These are phyloP conservation scores for Penicillium subrubescens DNA, from an alignment of 495 filamentous ascomycete genomes.

Conservation along the genomic window DNA sequence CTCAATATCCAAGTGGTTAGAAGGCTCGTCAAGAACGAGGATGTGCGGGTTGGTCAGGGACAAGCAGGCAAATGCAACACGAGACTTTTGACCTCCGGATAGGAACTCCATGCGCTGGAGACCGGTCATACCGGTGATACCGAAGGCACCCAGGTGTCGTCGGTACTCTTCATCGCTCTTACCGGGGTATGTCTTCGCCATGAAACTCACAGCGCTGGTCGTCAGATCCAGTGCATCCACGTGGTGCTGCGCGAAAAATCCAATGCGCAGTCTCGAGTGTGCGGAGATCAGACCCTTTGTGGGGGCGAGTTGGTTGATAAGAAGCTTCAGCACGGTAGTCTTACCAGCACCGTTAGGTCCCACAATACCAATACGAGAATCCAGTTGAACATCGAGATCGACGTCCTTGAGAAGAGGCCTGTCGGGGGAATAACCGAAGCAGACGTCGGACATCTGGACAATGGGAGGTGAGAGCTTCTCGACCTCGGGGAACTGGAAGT, in stretches of 20 bases:
- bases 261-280: constrained; percentile 83
- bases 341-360: constrained; percentile 99
- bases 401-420: constrained; percentile 81
- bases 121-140: constrained; percentile 96
- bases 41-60: constrained; percentile 94
- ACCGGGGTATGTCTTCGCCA: constrained; percentile 88
- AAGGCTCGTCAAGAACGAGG: constrained; percentile 95
- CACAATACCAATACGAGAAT: constrained; percentile 97
- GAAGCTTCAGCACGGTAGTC: constrained; percentile 91
- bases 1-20: constrained; percentile 98
- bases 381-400: constrained; percentile 95
- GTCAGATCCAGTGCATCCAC: constrained; percentile 94
- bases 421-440: constrained; percentile 84
- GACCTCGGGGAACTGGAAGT: constrained; percentile 97
- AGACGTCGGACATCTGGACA: constrained; percentile 92
- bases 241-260: constrained; percentile 98
- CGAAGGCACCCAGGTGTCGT: constrained; percentile 92
- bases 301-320: constrained; percentile 82
- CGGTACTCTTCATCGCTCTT: constrained; percentile 96
- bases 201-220: constrained; percentile 86
- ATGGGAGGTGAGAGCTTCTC: constrained; percentile 97
- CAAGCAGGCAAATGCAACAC: constrained; percentile 95
- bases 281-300: constrained; percentile 81
- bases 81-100: constrained; percentile 97
- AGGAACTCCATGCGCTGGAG: constrained; percentile 94